phyloP scores from a whole-genome alignment of 179 eudicot genomes.

The Camellia oleifera region DNA sequence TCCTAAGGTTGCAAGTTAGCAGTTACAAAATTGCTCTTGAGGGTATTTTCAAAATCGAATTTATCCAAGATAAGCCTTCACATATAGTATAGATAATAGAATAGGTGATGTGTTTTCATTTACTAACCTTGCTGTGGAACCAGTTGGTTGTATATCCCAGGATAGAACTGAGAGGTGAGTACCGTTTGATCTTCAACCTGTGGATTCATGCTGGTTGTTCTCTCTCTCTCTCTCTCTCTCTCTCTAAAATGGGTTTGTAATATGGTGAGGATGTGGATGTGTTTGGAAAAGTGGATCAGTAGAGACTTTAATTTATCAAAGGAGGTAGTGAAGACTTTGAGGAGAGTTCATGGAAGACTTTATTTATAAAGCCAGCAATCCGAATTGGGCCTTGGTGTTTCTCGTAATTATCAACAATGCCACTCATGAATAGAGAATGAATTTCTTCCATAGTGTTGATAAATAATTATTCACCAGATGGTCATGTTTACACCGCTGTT shows the following conservation, averaged over 20 bases:
- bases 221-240: background rate
- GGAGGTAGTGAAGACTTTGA: constrained; percentile 18
- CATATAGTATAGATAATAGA: too few species aligned
- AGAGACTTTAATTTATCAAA: constrained; percentile 19
- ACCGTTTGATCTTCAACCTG: constrained; percentile 40
- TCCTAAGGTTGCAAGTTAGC: too few species aligned
- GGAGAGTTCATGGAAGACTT: constrained; percentile 18
- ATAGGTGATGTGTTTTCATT: background rate
- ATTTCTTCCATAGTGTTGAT: too few species aligned
- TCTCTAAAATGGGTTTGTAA: constrained; percentile 3
- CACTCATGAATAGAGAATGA: background rate
- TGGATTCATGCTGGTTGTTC: constrained; percentile 23
- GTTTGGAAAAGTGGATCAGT: background rate
- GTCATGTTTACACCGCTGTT: too few species aligned
- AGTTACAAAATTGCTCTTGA: too few species aligned
- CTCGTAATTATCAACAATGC: constrained; percentile 9
- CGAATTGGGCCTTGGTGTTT: constrained; percentile 15
- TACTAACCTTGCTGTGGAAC: constrained; percentile 51
- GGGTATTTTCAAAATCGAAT: too few species aligned
- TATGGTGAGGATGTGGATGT: constrained; percentile 10
- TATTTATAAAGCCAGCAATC: constrained; percentile 21
- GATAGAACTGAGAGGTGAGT: constrained; percentile 50
- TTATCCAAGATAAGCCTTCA: too few species aligned
- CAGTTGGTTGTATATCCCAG: constrained; percentile 43
- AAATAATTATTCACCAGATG: too few species aligned